Percentiles rank a stretch among this genome's conserved stretches.
Evolutionary conservation across 768 basidiomycete genomes (phyloP).

Genomic region (Crucibulum laeve): DNA sequence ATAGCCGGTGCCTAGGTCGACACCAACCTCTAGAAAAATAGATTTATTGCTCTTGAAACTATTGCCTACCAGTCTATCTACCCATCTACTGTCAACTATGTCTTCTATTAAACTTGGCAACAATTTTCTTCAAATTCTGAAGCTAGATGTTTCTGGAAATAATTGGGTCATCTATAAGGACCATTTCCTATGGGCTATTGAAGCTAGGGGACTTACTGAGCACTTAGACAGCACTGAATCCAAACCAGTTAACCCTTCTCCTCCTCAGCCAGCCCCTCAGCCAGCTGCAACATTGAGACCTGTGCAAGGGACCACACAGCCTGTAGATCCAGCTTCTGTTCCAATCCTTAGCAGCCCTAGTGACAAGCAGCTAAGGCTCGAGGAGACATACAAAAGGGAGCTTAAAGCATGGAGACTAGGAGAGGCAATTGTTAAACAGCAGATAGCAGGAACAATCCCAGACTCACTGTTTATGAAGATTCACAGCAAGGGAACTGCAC

Average conservation of each 20-base stretch:
- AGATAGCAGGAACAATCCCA: constrained; percentile 20
- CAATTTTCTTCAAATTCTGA: constrained; percentile 11
- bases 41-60: no score
- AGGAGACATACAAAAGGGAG: constrained; percentile 12
- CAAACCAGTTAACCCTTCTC: constrained; percentile 10
- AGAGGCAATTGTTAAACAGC: constrained; percentile 19
- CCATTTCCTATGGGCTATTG: constrained; percentile 10
- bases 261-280: neutral
- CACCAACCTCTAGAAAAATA: no score
- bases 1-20: no score
- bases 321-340: no score
- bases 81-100: no score
- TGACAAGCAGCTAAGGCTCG: neutral
- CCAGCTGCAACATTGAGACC: neutral
- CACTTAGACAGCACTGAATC: constrained; percentile 15
- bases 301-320: neutral
- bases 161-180: no score
- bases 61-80: no score
- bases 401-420: constrained; percentile 18
- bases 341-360: neutral
- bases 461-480: constrained; percentile 26
- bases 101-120: constrained; percentile 3
- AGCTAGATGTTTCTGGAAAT: constrained; percentile 16
- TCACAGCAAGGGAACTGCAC: constrained; percentile 9
- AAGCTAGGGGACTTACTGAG: constrained; percentile 11